Percentiles rank a stretch among this genome's conserved stretches.
phyloP scores from a whole-genome alignment of 148 eudicot species.

The Silene conica region DNA sequence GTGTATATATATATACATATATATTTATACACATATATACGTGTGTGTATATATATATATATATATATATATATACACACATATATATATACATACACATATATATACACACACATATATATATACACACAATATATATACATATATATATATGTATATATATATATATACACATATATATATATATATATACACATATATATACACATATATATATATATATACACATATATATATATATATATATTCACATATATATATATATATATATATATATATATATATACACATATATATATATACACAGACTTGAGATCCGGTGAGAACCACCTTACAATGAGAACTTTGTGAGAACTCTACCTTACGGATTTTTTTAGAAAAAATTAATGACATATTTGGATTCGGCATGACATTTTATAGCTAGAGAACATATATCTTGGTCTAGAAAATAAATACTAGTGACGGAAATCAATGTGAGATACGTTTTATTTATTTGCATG shows the following conservation, averaged over 20 bases:
- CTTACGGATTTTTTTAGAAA: no score
- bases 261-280: slow-evolving; percentile 8
- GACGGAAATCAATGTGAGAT: no score
- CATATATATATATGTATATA: background rate
- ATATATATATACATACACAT: slow-evolving; percentile 4
- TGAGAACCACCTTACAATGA: no score
- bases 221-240: slow-evolving; percentile 1
- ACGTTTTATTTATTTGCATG: no score
- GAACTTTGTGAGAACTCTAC: no score
- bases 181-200: slow-evolving; percentile 14
- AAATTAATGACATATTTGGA: no score
- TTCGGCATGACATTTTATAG: no score
- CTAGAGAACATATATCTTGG: no score
- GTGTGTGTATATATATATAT: background rate
- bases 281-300: slow-evolving; percentile 3
- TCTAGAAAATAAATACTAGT: no score
- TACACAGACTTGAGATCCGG: background rate
- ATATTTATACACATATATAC: no score
- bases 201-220: background rate
- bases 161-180: background rate
- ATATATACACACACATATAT: background rate
- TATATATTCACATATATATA: no score
- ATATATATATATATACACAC: slow-evolving; percentile 1
- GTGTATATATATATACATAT: slow-evolving; percentile 7
- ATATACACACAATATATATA: no score